phyloP scores from a whole-genome alignment of 805 yeast species.

The Pichia eremophila region DNA sequence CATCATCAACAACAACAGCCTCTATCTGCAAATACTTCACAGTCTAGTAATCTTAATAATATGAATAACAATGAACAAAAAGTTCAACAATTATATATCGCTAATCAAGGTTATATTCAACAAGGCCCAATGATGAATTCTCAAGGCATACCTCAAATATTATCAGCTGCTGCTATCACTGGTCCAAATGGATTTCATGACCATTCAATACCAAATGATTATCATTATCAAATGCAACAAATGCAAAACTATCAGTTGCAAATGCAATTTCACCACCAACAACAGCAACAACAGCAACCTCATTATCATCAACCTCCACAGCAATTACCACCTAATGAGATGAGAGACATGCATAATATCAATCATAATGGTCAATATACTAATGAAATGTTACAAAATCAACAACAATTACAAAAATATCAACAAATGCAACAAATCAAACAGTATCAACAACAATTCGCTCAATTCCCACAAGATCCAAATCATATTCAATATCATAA shows the following conservation, averaged over 20 bases:
- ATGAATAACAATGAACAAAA: too few species aligned
- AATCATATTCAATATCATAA: too few species aligned
- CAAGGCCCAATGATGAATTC: background rate
- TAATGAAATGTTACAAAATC: background rate
- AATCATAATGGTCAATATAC: background rate
- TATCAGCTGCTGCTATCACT: too few species aligned
- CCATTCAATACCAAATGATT: background rate
- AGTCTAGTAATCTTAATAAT: too few species aligned
- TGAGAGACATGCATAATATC: background rate
- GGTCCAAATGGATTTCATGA: background rate
- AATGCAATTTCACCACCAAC: conserved; percentile 3
- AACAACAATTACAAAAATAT: background rate
- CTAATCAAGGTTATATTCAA: too few species aligned
- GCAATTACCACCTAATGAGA: background rate
- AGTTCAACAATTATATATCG: too few species aligned
- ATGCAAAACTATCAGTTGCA: conserved; percentile 1
- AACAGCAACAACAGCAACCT: conserved; percentile 2
- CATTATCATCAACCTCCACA: background rate
- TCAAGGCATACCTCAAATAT: background rate
- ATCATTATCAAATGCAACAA: background rate
- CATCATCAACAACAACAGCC: background rate
- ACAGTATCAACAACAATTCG: background rate
- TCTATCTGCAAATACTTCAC: background rate
- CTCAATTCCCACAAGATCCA: too few species aligned
- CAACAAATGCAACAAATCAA: background rate